These are phyloP conservation scores for Pulveroboletus sp. DNA, from an alignment of 1,284 basidiomycete species.

Conservation along the genomic window DNA sequence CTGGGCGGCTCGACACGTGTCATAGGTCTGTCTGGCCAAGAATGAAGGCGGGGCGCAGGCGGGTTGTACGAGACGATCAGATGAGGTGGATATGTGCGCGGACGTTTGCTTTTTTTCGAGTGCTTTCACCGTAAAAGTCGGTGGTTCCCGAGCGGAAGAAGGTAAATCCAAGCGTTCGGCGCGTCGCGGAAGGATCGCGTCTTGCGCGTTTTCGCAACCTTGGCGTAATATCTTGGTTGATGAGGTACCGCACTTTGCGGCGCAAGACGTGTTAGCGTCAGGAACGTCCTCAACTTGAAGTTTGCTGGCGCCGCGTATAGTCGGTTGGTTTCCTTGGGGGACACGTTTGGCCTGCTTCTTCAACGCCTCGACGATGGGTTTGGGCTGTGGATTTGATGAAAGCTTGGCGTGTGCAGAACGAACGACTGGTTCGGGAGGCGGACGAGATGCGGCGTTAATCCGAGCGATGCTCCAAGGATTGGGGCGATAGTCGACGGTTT, in stretches of 20 bases:
- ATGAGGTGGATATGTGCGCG: too few relatives aligned
- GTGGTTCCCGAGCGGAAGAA: not conserved
- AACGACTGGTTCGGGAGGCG: conserved; percentile 15
- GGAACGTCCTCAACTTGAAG: too few relatives aligned
- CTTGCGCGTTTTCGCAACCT: not conserved
- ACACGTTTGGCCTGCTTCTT: conserved; percentile 21
- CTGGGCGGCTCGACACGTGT: too few relatives aligned
- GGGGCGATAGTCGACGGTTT: conserved; percentile 60
- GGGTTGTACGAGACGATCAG: too few relatives aligned
- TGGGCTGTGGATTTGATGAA: conserved; percentile 2
- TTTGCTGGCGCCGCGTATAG: not conserved
- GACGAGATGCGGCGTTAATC: conserved; percentile 63
- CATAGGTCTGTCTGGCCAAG: too few relatives aligned
- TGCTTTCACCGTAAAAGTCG: too few relatives aligned
- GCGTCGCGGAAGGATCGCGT: not conserved
- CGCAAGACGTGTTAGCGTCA: not conserved
- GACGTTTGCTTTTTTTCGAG: too few relatives aligned
- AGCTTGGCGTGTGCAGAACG: too few relatives aligned
- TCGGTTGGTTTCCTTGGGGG: not conserved
- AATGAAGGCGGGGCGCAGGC: too few relatives aligned
- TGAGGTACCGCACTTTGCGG: not conserved
- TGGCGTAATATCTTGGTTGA: conserved; percentile 3
- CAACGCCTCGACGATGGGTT: conserved; percentile 34
- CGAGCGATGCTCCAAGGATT: conserved; percentile 78
- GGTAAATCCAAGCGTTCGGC: not conserved